Evolutionary conservation across 495 filamentous ascomycete species (phyloP), one percentile per base, ranked within the genome.

Genomic region (Staphylotrichum tortipilum): DNA sequence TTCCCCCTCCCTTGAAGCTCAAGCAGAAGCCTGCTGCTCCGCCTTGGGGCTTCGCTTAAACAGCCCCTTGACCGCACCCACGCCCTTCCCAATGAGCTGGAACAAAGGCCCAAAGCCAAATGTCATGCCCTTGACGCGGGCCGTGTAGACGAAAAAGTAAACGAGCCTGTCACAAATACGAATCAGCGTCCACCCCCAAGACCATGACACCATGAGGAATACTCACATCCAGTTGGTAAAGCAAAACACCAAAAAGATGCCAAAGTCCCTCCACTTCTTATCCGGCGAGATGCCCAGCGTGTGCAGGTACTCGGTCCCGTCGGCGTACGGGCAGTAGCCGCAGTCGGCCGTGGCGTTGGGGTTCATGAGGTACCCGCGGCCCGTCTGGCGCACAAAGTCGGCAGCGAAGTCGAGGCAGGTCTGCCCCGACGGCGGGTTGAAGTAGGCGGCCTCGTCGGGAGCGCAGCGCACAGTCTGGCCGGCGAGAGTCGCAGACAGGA

Each of bases 111-210:
- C 78, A 34, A 88, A 68, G 0, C 86, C 86, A 57, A 89, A 89
- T 9, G 68, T 77, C 85, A 83, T 88, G 7, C 82, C 77, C 52
- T 76, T 76, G 39, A 92, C 78, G 15, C 86, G 72, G 4, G 88
- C 73, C 1, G 83, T 84, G 62, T 86, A 92, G 45, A 91, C 78
- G 52, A 94, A 88, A 71, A 94, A 90, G 65, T 89, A 91, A 0
- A 94, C 83, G 38, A 91, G 72, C 33, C 60, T 65, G 18, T 6
- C 15, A 24, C 9, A 31, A n/a, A n/a, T n/a, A n/a, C n/a, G n/a
- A n/a, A n/a, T n/a, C n/a, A n/a, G n/a, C n/a, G n/a, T n/a, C n/a
- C n/a, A n/a, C n/a, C n/a, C n/a, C n/a, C n/a, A n/a, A n/a, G n/a
- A n/a, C n/a, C n/a, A n/a, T n/a, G n/a, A n/a, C n/a, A n/a, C n/a